Percentiles rank a stretch among this genome's conserved stretches.
phyloP scores from a whole-genome alignment of 345 rosid species.

The Camelina sativa region DNA sequence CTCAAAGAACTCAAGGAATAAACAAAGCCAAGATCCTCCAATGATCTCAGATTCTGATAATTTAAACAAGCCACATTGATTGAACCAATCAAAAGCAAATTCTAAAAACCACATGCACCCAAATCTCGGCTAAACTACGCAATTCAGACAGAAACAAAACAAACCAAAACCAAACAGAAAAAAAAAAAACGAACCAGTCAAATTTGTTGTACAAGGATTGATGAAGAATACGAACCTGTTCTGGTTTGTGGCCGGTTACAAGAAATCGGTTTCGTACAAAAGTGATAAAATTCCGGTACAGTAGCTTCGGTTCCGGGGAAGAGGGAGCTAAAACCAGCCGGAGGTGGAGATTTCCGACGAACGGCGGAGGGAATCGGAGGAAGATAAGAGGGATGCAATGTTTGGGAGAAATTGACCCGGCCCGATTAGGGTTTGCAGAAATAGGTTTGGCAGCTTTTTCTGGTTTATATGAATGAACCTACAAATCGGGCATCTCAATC shows the following conservation, averaged over 20 bases:
- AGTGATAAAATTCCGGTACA: conserved; percentile 32
- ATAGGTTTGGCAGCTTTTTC: conserved; percentile 43
- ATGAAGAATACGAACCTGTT: conserved; percentile 19
- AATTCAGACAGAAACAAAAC: not conserved
- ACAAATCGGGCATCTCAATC: conserved; percentile 21
- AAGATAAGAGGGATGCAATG: conserved; percentile 9
- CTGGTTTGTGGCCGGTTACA: conserved; percentile 44
- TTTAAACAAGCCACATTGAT: not conserved
- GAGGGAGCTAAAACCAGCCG: conserved; percentile 7
- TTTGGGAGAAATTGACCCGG: conserved; percentile 25
- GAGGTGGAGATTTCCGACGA: conserved; percentile 17
- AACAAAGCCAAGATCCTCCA: conserved; percentile 11
- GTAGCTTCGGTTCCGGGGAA: conserved; percentile 21
- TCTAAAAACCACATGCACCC: conserved; percentile 23
- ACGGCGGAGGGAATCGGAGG: conserved; percentile 19
- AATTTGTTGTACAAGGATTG: not conserved
- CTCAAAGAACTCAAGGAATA: not conserved
- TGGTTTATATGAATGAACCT: conserved; percentile 33
- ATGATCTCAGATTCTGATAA: not conserved
- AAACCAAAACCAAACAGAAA: too few relatives aligned
- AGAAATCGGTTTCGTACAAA: conserved; percentile 34
- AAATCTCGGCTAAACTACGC: not conserved
- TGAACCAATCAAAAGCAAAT: not conserved
- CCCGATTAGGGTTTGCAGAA: conserved; percentile 33
- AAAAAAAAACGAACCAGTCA: not conserved